Percentiles rank a stretch among this genome's conserved stretches.
phyloP scores from a whole-genome alignment of 1,284 basidiomycete species.

The Neotropicomus parvogracilis region DNA sequence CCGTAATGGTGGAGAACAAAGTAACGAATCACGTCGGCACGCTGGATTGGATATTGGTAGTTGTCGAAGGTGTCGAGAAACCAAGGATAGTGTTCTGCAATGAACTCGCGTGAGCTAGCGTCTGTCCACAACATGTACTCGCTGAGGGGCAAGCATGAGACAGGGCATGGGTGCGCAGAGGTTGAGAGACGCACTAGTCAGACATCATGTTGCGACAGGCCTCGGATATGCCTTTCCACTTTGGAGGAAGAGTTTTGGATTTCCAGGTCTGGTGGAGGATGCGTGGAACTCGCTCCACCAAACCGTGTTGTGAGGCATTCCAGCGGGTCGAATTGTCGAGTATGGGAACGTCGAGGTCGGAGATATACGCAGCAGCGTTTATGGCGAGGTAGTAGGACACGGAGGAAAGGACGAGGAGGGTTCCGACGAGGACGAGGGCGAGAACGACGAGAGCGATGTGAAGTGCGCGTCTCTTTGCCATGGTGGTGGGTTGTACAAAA shows the following conservation, averaged over 20 bases:
- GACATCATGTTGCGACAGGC: conserved; percentile 86
- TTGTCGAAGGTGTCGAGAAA: conserved; percentile 91
- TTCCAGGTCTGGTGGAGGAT: conserved; percentile 99
- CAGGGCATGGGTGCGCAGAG: conserved; percentile 14
- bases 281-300: conserved; percentile 77
- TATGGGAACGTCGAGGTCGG: conserved; percentile 72
- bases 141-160: conserved; percentile 41
- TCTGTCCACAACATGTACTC: conserved; percentile 99
- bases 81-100: conserved; percentile 85
- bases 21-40: conserved; percentile 97
- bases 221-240: conserved; percentile 80
- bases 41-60: conserved; percentile 93
- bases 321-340: conserved; percentile 49
- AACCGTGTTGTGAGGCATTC: conserved; percentile 58
- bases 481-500: too few relatives aligned
- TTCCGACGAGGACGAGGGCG: conserved; percentile 84
- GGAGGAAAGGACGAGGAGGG: conserved; percentile 87
- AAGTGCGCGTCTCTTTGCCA: conserved; percentile 61
- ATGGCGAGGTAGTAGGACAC: conserved; percentile 91
- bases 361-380: conserved; percentile 72
- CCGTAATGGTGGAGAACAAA: conserved; percentile 96
- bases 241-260: conserved; percentile 77
- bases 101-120: conserved; percentile 83
- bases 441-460: conserved; percentile 75
- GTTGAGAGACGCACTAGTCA: conserved; percentile 76